A percentile compares a stretch with the other conserved stretches of the same genome.
phyloP scores from a whole-genome alignment of 345 rosid species.

The Citrus inodora region DNA sequence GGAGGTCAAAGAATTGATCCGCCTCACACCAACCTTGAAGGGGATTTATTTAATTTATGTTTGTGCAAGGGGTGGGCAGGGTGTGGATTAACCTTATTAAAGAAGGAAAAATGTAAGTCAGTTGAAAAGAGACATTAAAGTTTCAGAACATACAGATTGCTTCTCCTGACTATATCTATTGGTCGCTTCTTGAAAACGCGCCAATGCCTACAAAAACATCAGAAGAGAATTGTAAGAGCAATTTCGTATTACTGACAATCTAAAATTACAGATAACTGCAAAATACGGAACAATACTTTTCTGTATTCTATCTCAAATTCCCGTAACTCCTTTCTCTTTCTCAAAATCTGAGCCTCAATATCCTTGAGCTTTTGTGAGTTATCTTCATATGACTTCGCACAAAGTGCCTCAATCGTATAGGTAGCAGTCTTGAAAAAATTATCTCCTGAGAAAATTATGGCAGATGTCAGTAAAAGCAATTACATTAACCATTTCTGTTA shows the following conservation, averaged over 20 bases:
- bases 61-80: not conserved
- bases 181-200: constrained; percentile 95
- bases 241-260: not conserved
- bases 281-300: constrained; percentile 45
- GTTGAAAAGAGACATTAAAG: not conserved
- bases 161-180: constrained; percentile 87
- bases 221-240: constrained; percentile 4
- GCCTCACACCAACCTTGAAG: not conserved
- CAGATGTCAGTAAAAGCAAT: constrained; percentile 19
- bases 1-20: not conserved
- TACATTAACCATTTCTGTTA: not conserved
- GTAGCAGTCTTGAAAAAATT: constrained; percentile 94
- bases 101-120: not conserved
- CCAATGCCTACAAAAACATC: constrained; percentile 70
- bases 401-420: constrained; percentile 92
- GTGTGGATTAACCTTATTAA: not conserved
- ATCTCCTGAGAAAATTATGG: constrained; percentile 62
- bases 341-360: constrained; percentile 80
- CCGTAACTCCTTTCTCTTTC: constrained; percentile 88
- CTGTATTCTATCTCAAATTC: constrained; percentile 97
- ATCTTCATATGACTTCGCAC: constrained; percentile 82
- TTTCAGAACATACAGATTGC: constrained; percentile 61
- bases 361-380: constrained; percentile 78
- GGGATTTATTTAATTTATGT: not conserved
- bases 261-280: not conserved